Evolutionary conservation across 345 rosid genomes (phyloP).

Genomic region (Dovyalis caffra): DNA sequence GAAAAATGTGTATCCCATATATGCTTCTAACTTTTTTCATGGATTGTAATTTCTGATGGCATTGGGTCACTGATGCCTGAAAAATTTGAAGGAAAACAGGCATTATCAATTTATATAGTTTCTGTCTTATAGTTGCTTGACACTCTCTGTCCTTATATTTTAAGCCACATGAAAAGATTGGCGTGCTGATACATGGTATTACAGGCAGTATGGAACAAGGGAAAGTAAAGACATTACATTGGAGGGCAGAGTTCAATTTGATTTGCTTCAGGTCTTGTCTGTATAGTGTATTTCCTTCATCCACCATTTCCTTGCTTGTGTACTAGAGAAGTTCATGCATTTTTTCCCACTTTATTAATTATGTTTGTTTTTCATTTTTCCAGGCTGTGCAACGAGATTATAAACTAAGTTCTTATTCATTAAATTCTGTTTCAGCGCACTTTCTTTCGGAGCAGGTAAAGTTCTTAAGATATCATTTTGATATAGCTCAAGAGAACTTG

Average conservation of each 20-base stretch:
- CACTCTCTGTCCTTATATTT: background rate
- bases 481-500: background rate
- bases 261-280: slow-evolving; percentile 83
- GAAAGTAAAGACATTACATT: slow-evolving; percentile 94
- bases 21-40: too few species aligned
- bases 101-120: too few species aligned
- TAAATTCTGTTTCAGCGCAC: slow-evolving; percentile 96
- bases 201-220: slow-evolving; percentile 87
- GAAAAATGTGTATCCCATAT: too few species aligned
- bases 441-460: slow-evolving; percentile 97
- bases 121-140: too few species aligned
- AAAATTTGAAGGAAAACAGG: too few species aligned
- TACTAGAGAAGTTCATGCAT: slow-evolving; percentile 9
- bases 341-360: slow-evolving; percentile 7
- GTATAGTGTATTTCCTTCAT: slow-evolving; percentile 14
- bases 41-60: too few species aligned
- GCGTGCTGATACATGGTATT: slow-evolving; percentile 27
- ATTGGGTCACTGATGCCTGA: too few species aligned
- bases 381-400: slow-evolving; percentile 87
- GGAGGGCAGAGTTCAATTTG: slow-evolving; percentile 97
- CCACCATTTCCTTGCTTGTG: background rate
- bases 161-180: slow-evolving; percentile 4
- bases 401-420: slow-evolving; percentile 91
- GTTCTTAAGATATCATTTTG: slow-evolving; percentile 1
- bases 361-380: slow-evolving; percentile 13